phyloP scores from a whole-genome alignment of 2,329 filamentous ascomycete species.

The Moelleriella libera region DNA sequence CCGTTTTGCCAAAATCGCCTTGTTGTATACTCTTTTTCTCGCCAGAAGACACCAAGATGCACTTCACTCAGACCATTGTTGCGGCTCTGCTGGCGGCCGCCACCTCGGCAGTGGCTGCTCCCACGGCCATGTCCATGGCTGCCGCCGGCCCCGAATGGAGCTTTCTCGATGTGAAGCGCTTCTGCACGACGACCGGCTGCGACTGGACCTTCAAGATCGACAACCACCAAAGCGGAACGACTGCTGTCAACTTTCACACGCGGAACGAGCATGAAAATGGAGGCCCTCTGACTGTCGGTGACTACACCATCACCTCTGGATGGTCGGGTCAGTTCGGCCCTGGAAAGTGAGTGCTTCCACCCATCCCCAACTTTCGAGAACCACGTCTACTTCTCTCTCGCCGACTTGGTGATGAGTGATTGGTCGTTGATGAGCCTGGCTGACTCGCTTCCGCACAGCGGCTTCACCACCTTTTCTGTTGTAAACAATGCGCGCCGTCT shows the following conservation, averaged over 20 bases:
- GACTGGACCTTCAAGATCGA: slow-evolving; percentile 29
- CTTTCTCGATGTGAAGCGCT: slow-evolving; percentile 23
- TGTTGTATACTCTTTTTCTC: too few species aligned
- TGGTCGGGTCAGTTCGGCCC: slow-evolving; percentile 42
- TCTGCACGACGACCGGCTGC: slow-evolving; percentile 28
- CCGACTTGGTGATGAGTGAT: too few species aligned
- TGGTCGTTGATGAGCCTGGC: not conserved
- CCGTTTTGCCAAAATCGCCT: too few species aligned
- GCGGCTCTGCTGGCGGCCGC: slow-evolving; percentile 20
- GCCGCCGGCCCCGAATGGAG: slow-evolving; percentile 24
- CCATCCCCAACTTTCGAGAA: not conserved
- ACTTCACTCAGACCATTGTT: slow-evolving; percentile 25
- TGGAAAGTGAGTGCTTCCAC: slow-evolving; percentile 12
- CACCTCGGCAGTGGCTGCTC: slow-evolving; percentile 15
- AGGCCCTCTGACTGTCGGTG: slow-evolving; percentile 30
- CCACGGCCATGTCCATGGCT: slow-evolving; percentile 27
- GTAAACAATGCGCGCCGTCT: slow-evolving; percentile 25
- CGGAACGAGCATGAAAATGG: slow-evolving; percentile 17
- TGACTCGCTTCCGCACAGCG: slow-evolving; percentile 8
- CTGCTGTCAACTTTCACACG: slow-evolving; percentile 22
- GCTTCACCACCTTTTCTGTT: slow-evolving; percentile 40
- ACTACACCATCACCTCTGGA: slow-evolving; percentile 35
- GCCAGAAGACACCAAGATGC: slow-evolving; percentile 18
- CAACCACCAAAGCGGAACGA: slow-evolving; percentile 4
- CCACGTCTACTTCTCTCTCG: too few species aligned